Evolutionary conservation across 768 basidiomycete species (phyloP).

Genomic region (Rhizopogon vulgaris): DNA sequence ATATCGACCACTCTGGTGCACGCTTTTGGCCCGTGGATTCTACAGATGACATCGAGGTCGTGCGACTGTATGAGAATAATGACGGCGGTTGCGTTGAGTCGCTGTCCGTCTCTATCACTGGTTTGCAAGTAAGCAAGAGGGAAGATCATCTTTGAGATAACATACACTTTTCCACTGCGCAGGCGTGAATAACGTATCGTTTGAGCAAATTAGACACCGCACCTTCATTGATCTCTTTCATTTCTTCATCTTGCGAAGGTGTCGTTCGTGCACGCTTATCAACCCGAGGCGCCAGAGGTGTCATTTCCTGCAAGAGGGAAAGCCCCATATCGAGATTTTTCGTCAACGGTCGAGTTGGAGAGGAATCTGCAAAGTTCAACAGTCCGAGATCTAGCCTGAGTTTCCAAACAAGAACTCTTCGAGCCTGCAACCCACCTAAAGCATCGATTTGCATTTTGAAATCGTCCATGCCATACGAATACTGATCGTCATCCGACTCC

Average conservation of each 20-base stretch:
- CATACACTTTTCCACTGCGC: background rate
- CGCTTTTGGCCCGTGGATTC: background rate
- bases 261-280: background rate
- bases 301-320: background rate
- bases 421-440: background rate
- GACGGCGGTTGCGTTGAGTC: background rate
- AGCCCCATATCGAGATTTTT: background rate
- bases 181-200: background rate
- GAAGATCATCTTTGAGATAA: background rate
- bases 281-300: background rate
- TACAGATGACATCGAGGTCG: constrained; percentile 1
- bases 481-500: background rate
- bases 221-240: background rate
- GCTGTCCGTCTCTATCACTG: constrained; percentile 1
- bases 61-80: background rate
- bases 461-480: background rate
- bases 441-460: background rate
- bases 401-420: background rate
- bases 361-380: background rate
- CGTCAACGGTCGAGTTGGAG: background rate
- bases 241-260: background rate
- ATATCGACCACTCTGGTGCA: background rate
- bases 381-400: background rate
- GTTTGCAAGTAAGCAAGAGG: background rate
- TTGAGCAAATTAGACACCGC: background rate